Percentiles rank a stretch among this genome's conserved stretches.
phyloP scores from a whole-genome alignment of 495 filamentous ascomycete genomes.

The Aspergillus carlsbadensis region DNA sequence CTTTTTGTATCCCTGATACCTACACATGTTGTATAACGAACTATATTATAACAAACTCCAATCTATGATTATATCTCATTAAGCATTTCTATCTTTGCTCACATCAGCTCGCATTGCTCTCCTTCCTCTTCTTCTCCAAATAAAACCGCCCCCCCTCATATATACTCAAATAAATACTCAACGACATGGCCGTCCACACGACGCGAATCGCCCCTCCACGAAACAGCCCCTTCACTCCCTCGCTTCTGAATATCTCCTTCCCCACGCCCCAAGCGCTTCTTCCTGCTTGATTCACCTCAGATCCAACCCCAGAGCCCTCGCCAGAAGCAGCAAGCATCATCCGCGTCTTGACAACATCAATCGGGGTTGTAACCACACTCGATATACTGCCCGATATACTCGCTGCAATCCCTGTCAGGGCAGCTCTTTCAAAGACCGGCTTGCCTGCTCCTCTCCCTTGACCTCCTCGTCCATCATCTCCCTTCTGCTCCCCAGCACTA shows the following conservation, averaged over 20 bases:
- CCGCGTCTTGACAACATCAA: conserved; percentile 82
- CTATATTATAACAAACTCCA: neutral
- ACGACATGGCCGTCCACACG: conserved; percentile 78
- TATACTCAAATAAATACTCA: conserved; percentile 80
- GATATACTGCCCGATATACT: conserved; percentile 67
- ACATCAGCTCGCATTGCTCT: neutral
- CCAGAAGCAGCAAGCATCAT: conserved; percentile 61
- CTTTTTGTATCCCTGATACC: neutral
- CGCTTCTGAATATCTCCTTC: conserved; percentile 56
- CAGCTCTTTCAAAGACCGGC: conserved; percentile 56
- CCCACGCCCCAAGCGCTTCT: conserved; percentile 53
- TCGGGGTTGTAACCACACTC: conserved; percentile 72
- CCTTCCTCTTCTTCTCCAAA: conserved; percentile 49
- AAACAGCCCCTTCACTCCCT: conserved; percentile 72
- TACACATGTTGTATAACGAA: conserved; percentile 8
- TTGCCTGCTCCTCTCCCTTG: neutral
- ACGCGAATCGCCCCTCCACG: conserved; percentile 71
- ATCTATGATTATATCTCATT: neutral
- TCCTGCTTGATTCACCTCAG: neutral
- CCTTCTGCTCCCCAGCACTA: neutral
- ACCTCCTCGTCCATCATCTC: neutral
- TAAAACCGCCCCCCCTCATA: conserved; percentile 79
- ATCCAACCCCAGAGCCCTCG: neutral
- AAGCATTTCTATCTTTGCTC: neutral
- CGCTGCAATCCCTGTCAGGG: conserved; percentile 69